Evolutionary conservation across 495 filamentous ascomycete genomes (phyloP), one percentile per base, ranked within the genome.

Genomic region (Penicillium lividum): DNA sequence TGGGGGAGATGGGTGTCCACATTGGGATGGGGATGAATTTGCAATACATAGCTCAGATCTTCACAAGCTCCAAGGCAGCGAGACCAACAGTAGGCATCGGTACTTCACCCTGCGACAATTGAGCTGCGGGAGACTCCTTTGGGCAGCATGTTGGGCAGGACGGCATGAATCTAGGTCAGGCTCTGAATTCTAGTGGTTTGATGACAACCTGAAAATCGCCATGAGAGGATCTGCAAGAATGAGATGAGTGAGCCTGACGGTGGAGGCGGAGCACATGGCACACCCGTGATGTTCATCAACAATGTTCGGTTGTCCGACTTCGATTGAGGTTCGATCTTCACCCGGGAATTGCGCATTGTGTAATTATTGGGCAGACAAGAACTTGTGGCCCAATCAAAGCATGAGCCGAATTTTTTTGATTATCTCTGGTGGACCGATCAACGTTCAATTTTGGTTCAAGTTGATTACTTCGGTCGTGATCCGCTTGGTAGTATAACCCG

Each of bases 111-210:
- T 66, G 57, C 36, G 43, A 57, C 47, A 46, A 54, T 57, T 29
- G 15, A 42, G 16, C 40, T 30, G 33, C 22, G 30, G 53, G 22
- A 3, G 48, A 54, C 29, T 29, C 56, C 44, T 65, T 76, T 68
- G 70, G 74, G 75, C 75, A 72, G 70, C 74, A 72, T 49, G 65
- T 63, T 67, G 67, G 68, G 73, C 69, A 70, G 54, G 47, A 48
- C 38, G 30, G 54, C 67, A 64, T 65, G 48, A 47, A 57, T 22
- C 28, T 43, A 46, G 50, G 52, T 49, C 53, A 53, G 64, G 45
- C 51, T 43, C 44, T 59, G 25, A 43, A 28, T 51, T 53, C 53
- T 60, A 33, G 52, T 61, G 59, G 55, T 56, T 44, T 22, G 44
- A 62, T 56, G 55, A 53, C 25, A 59, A 62, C 56, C 40, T 59